Evolutionary conservation across 2,329 filamentous ascomycete species (phyloP).

Genomic region (Alternaria dauci): DNA sequence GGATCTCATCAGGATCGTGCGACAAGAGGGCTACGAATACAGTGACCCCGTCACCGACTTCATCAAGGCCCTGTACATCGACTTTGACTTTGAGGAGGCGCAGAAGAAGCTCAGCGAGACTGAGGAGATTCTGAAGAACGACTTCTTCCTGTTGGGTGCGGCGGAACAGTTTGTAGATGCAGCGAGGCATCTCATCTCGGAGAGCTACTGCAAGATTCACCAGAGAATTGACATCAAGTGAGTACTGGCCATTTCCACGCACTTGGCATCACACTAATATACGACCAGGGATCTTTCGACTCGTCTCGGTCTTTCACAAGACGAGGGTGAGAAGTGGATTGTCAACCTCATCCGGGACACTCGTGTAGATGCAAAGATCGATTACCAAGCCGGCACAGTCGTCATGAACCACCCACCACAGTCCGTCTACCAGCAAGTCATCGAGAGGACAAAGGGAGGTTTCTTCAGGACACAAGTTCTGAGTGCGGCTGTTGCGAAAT

Average conservation of each 20-base stretch:
- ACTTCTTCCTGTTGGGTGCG: slow-evolving; percentile 92
- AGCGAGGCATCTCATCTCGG: slow-evolving; percentile 94
- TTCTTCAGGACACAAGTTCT: slow-evolving; percentile 99
- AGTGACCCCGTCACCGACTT: slow-evolving; percentile 95
- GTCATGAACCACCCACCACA: slow-evolving; percentile 99
- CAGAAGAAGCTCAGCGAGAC: slow-evolving; percentile 86
- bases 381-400: slow-evolving; percentile 98
- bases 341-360: slow-evolving; percentile 99
- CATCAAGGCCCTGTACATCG: slow-evolving; percentile 92
- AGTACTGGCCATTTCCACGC: slow-evolving; percentile 34
- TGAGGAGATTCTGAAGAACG: slow-evolving; percentile 87
- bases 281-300: slow-evolving; percentile 77
- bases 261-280: slow-evolving; percentile 20
- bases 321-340: slow-evolving; percentile 99
- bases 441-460: slow-evolving; percentile 97
- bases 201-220: slow-evolving; percentile 99
- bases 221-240: slow-evolving; percentile 96
- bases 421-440: slow-evolving; percentile 98
- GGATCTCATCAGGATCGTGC: slow-evolving; percentile 92
- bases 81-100: slow-evolving; percentile 97
- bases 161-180: slow-evolving; percentile 92
- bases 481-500: slow-evolving; percentile 65
- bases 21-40: slow-evolving; percentile 98
- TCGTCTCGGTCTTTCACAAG: slow-evolving; percentile 87
- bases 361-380: slow-evolving; percentile 96